A percentile compares a stretch with the other conserved stretches of the same genome.
These are phyloP conservation scores for Lentithecium fluviatile DNA, from an alignment of 495 filamentous ascomycete genomes.

Conservation along the genomic window DNA sequence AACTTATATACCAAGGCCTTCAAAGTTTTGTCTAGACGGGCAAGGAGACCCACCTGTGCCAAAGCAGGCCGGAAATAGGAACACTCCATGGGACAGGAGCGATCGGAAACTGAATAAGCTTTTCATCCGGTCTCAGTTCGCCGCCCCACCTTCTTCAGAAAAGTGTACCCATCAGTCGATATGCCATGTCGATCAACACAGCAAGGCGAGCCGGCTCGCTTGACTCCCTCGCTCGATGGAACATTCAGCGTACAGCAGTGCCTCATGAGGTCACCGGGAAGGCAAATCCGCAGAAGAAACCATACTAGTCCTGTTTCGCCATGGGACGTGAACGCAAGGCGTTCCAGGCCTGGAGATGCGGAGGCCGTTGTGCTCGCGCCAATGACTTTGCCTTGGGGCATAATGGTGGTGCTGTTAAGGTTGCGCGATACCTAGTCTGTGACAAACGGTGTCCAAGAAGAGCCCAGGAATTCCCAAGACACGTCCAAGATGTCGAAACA, in stretches of 20 bases:
- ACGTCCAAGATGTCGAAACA: constrained; percentile 17
- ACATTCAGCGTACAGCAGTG: too few species aligned
- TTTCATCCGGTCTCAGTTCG: constrained; percentile 14
- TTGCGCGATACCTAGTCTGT: constrained; percentile 15
- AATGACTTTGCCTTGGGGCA: too few species aligned
- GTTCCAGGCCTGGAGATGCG: neutral
- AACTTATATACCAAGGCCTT: neutral
- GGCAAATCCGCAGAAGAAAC: too few species aligned
- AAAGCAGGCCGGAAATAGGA: too few species aligned
- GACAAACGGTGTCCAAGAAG: neutral
- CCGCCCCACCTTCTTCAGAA: neutral
- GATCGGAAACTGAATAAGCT: constrained; percentile 2
- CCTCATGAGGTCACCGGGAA: too few species aligned
- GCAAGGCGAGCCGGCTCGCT: neutral
- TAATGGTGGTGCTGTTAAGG: constrained; percentile 5
- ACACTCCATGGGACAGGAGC: neutral
- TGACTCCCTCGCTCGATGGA: too few species aligned
- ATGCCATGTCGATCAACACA: neutral
- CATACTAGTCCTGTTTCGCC: too few species aligned
- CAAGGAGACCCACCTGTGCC: neutral
- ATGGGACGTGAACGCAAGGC: constrained; percentile 2
- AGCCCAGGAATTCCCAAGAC: neutral
- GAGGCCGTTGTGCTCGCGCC: too few species aligned
- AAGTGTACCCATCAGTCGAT: neutral
- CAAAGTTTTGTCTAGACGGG: too few species aligned